phyloP scores from a whole-genome alignment of 2,329 filamentous ascomycete genomes.

The Rasamsonia emersonii region DNA sequence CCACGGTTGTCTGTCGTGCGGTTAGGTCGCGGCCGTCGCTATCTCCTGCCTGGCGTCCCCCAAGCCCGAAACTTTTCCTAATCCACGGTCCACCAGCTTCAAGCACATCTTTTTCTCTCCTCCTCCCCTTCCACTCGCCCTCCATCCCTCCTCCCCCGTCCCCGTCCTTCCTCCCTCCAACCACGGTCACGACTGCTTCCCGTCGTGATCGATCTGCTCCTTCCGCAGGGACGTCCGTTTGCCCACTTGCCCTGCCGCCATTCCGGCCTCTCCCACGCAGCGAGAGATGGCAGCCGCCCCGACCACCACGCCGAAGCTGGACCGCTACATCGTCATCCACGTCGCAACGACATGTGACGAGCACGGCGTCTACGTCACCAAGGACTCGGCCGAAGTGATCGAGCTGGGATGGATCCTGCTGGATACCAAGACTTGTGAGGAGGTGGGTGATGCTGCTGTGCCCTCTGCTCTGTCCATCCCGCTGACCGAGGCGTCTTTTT shows the following conservation, averaged over 20 bases:
- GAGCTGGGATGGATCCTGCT: constrained; percentile 97
- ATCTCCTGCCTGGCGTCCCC: background rate
- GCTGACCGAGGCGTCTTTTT: constrained; percentile 21
- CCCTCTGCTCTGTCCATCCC: constrained; percentile 6
- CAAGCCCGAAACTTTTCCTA: constrained; percentile 9
- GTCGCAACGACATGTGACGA: constrained; percentile 98
- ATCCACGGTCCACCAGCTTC: constrained; percentile 21
- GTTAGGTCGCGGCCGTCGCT: background rate
- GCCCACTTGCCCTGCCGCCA: constrained; percentile 9
- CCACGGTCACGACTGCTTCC: constrained; percentile 8
- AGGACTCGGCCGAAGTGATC: constrained; percentile 98
- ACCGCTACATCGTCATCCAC: constrained; percentile 96
- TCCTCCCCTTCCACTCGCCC: constrained; percentile 11
- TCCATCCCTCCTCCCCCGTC: constrained; percentile 11
- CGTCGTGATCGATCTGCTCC: constrained; percentile 8
- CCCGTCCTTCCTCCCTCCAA: constrained; percentile 6
- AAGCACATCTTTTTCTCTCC: constrained; percentile 14
- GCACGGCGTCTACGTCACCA: constrained; percentile 97
- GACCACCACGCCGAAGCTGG: constrained; percentile 61
- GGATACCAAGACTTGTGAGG: constrained; percentile 82
- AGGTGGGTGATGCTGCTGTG: constrained; percentile 53
- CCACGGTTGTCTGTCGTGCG: too few relatives aligned
- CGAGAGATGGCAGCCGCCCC: constrained; percentile 37
- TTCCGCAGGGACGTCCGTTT: constrained; percentile 8
- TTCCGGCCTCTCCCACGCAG: constrained; percentile 9